Base-by-base conservation (phyloP, 2,329 filamentous ascomycete species). In the Scortechinia acanthostroma region DNA sequence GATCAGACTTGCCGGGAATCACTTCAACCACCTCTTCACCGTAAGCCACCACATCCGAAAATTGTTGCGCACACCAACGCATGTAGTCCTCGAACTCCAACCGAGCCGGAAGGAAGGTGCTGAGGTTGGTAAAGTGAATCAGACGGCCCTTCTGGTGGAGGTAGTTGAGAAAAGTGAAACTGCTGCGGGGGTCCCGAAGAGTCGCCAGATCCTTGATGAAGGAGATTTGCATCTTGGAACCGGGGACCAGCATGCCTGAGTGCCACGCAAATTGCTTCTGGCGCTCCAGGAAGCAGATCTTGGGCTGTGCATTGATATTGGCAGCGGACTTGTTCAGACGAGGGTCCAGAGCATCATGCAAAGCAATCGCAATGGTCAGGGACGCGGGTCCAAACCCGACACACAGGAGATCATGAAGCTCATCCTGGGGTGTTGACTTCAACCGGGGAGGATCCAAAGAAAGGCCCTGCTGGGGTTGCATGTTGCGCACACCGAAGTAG, bases 81-180 rank as follows among this genome's bases (percentile, higher is more conserved):
- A 97, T 83, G 65, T 97, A 97, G 64, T 95, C 91, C 61, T 96
- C 91, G 58, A 94, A 97, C 67, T 97, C 91, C 49, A 85, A 72
- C 21, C 91, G 80, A 22, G 88, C 82, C 0, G 91, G 91, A 22
- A 94, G 66, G 68, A 96, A 96, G 1, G 91, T 96, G 56, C 80
- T 76, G 43, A 97, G 69, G 65, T 97, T 97, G 54, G 87, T 90
- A 58, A 97, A 97, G 53, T 91, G 83, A 43, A 95, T 80, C 30
- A 97, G 74, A n/a, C 91, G 77, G 46, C 76, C 75, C 54, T 94
- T 85, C 54, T 77, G 67, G 67, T 94, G 86, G 13, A 97, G 77
- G 62, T 97, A 97, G 66, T 96, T 96, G 58, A 95, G 71, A 66
- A 96, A 97, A 14, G 91, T 97, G 64, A 97, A 97, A 56, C 90